Evolutionary conservation across 2,329 filamentous ascomycete species (phyloP), one percentile per base, ranked within the genome.

Genomic region (Monosporascus sp.): DNA sequence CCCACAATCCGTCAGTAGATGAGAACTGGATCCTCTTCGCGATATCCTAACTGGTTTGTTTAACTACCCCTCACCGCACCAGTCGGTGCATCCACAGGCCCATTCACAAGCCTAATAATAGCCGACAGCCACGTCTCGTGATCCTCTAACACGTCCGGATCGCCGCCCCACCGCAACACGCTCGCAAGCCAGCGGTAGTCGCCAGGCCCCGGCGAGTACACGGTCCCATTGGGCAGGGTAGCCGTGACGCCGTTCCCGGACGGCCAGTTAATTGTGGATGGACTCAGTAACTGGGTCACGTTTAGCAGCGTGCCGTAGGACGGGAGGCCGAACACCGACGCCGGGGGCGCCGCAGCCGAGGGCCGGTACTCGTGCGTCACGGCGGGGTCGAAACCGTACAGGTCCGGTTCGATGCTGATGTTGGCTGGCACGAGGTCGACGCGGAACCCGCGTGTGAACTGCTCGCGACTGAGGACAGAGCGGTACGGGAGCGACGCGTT

Each of bases 371-470:
- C 54, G n/a, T 55, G 41, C 5, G 22, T 35, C 35, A 54, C 50
- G 6, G 54, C 43, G 5, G 51, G 56, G 44, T 59, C 50, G 43
- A 59, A 60, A 14, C 57, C 61, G 39, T 60, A 62, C 6, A 59
- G 25, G 17, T 55, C 50, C 2, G 61, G 56, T 20, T 39, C 49
- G 5, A 62, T 48, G 25, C 47, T 54, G 14, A 54, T 62, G 39
- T 62, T 60, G 2, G 57, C 59, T 1, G 57, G 57, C 5, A 62
- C 50, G 3, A 62, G 35, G 18, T 62, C 57, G 24, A 61, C 55
- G n/a, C 54, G 57, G 49, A 56, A 62, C 2, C 49, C 49, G 6
- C 48, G 46, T 3, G 57, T 60, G 46, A 54, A 56, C 36, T 57
- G 55, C 11, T 53, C 50, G 48, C 54, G 54, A 14, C 51, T 53